Base-by-base conservation (phyloP, 2,329 filamentous ascomycete genomes). In the Colletotrichum eleusines region DNA sequence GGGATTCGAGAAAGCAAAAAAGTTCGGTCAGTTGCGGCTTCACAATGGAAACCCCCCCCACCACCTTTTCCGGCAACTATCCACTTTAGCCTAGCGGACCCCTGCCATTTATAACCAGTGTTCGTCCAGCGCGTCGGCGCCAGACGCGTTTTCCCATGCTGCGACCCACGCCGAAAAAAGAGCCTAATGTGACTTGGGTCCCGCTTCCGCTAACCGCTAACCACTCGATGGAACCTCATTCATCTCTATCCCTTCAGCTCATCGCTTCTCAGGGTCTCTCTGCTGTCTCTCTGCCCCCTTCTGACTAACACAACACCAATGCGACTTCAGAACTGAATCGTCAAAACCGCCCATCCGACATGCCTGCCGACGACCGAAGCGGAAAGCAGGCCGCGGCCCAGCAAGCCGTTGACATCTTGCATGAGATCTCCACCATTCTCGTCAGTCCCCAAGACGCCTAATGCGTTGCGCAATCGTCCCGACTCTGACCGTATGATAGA, bases 361-460 rank as follows among this genome's bases (percentile, higher is more conserved):
- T 66, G 57, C 53, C 59, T 38, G 71, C 59, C 38, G 81, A 81
- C 79, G 88, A 90, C 74, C 83, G 86, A 64, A 82, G 78, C 66
- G 88, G 90, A 71, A 94, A 94, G 81, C 91, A 93, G 80, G 88
- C 89, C 75, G 92, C 92, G 33, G 93, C 93, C 23, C 91, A 94
- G 75, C 92, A 95, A 77, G 93, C 92, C 62, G 92, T 96, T 73
- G 92, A 94, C 78, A 94, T 95, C 58, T 87, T 94, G 38, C 90
- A 94, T 75, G 93, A 96, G 79, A 95, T 96, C 74, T 92, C 95
- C 61, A 96, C 93, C 51, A 91, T 99, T 64, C 87, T 99, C 74
- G 95, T 98, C 84, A 75, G 89, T 83, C 28, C 11, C 46, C 26
- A 40, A 53, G 48, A 48, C 18, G 33, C 33, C 64, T 35, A 26